These are phyloP conservation scores for Hamigera avellanea DNA, from an alignment of 495 filamentous ascomycete genomes.

Conservation along the genomic window DNA sequence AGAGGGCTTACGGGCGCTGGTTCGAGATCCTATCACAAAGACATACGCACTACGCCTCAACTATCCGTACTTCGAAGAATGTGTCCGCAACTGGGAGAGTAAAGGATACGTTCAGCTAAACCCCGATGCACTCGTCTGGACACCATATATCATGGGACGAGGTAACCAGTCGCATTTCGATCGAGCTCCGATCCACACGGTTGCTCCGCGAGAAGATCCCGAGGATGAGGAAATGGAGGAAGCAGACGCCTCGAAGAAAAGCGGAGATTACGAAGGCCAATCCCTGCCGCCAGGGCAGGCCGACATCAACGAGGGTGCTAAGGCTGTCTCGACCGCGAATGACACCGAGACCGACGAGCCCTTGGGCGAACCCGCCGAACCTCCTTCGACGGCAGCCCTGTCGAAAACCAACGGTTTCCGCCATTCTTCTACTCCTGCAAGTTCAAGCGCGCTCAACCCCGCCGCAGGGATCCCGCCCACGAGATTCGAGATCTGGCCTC, in stretches of 20 bases:
- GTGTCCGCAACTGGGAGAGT: conserved; percentile 73
- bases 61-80: conserved; percentile 66
- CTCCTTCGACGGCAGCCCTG: conserved; percentile 25
- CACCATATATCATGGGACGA: conserved; percentile 92
- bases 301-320: conserved; percentile 6
- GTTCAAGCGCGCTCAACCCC: conserved; percentile 12
- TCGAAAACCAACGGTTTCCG: conserved; percentile 23
- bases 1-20: conserved; percentile 77
- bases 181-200: conserved; percentile 69
- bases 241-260: conserved; percentile 18
- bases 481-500: conserved; percentile 78
- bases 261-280: conserved; percentile 20
- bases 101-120: conserved; percentile 83
- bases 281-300: conserved; percentile 7
- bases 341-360: conserved; percentile 2
- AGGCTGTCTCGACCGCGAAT: conserved; percentile 8
- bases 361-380: conserved; percentile 21
- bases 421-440: conserved; percentile 4
- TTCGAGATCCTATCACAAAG: conserved; percentile 79
- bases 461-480: conserved; percentile 54
- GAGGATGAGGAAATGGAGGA: conserved; percentile 47
- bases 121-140: conserved; percentile 76
- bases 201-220: conserved; percentile 64
- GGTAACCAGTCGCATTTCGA: conserved; percentile 78
- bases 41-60: conserved; percentile 83